phyloP scores from a whole-genome alignment of 257 asterid genomes.

The Rehmannia glutinosa region DNA sequence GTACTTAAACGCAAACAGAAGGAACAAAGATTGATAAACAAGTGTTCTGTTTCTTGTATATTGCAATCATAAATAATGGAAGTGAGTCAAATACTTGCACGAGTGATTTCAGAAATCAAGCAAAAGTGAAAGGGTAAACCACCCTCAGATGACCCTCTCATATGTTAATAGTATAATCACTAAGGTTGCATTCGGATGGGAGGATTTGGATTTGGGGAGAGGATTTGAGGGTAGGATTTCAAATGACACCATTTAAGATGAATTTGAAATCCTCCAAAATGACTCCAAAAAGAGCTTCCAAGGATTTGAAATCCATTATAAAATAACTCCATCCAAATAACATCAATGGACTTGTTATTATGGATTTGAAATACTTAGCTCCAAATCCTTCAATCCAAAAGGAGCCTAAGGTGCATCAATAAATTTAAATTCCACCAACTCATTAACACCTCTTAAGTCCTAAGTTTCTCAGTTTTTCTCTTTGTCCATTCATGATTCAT shows the following conservation, averaged over 20 bases:
- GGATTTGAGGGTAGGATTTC: too few species aligned
- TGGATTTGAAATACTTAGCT: too few species aligned
- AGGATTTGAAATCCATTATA: too few species aligned
- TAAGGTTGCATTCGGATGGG: too few species aligned
- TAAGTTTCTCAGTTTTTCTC: neutral
- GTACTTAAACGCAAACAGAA: neutral
- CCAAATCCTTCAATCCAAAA: too few species aligned
- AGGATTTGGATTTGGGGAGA: too few species aligned
- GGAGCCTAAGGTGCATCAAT: too few species aligned
- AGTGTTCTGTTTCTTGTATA: neutral
- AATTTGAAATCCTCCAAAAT: too few species aligned
- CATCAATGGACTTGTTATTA: too few species aligned
- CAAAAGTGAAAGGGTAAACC: neutral
- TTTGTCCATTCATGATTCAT: neutral
- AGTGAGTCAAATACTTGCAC: neutral
- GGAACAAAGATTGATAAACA: neutral
- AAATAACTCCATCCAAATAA: too few species aligned
- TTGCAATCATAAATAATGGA: neutral
- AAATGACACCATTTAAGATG: too few species aligned
- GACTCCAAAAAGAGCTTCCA: too few species aligned
- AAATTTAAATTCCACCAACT: neutral
- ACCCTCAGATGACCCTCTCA: neutral
- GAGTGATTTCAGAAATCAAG: neutral
- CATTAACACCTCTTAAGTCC: neutral
- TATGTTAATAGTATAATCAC: neutral